Evolutionary conservation across 768 basidiomycete genomes (phyloP).

Genomic region (Dendrothele bispora): DNA sequence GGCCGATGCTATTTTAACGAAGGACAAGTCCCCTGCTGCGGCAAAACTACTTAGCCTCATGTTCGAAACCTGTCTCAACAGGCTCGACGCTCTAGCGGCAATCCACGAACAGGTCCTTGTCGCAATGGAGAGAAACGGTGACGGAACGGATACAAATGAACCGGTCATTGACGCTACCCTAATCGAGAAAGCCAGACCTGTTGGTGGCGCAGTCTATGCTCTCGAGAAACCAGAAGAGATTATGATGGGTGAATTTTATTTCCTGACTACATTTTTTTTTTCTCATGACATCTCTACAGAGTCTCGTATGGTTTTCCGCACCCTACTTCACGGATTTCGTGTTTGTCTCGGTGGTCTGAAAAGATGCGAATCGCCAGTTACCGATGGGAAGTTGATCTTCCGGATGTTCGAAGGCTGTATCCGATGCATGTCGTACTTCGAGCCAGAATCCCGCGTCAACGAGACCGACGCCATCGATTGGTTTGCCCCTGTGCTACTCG

Average conservation of each 20-base stretch:
- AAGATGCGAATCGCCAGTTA: slow-evolving; percentile 73
- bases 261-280: neutral
- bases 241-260: slow-evolving; percentile 59
- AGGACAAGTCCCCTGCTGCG: slow-evolving; percentile 71
- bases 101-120: slow-evolving; percentile 57
- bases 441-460: slow-evolving; percentile 57
- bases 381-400: slow-evolving; percentile 85
- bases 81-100: slow-evolving; percentile 76
- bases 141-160: too few relatives aligned
- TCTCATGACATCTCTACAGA: slow-evolving; percentile 48
- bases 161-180: slow-evolving; percentile 52
- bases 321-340: slow-evolving; percentile 86
- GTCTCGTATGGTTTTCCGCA: slow-evolving; percentile 81
- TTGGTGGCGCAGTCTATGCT: slow-evolving; percentile 74
- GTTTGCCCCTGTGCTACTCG: slow-evolving; percentile 73
- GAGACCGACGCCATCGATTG: slow-evolving; percentile 80
- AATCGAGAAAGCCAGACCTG: slow-evolving; percentile 86
- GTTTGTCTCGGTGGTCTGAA: slow-evolving; percentile 74
- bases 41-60: slow-evolving; percentile 70
- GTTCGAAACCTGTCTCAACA: slow-evolving; percentile 81
- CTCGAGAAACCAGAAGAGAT: slow-evolving; percentile 83
- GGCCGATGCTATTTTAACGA: slow-evolving; percentile 76
- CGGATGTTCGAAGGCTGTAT: slow-evolving; percentile 86
- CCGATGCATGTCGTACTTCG: slow-evolving; percentile 82
- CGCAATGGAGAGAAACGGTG: slow-evolving; percentile 49